phyloP scores from a whole-genome alignment of 345 rosid species.

The Dimocarpus longan region DNA sequence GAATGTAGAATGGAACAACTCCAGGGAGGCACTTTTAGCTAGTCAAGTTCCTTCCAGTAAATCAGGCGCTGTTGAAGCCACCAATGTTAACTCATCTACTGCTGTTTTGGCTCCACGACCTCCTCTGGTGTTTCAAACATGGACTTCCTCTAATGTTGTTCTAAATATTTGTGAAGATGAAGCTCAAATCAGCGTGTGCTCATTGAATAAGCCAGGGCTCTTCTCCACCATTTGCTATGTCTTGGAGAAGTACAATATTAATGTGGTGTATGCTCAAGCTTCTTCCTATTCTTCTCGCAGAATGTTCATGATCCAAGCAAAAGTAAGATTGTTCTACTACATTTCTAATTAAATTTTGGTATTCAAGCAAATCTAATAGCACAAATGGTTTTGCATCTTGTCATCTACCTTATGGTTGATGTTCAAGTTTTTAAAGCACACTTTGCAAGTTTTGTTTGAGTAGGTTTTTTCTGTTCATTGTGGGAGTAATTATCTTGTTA shows the following conservation, averaged over 20 bases:
- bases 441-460: too few species aligned
- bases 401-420: too few species aligned
- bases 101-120: background rate
- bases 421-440: too few species aligned
- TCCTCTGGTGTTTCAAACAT: constrained; percentile 53
- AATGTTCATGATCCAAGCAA: constrained; percentile 63
- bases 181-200: constrained; percentile 62
- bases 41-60: constrained; percentile 40
- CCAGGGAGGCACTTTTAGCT: constrained; percentile 56
- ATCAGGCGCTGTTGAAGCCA: too few species aligned
- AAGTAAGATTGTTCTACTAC: constrained; percentile 33
- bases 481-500: too few species aligned
- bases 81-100: background rate
- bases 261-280: constrained; percentile 53
- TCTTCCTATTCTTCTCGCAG: constrained; percentile 40
- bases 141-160: constrained; percentile 62
- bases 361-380: too few species aligned
- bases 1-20: constrained; percentile 29
- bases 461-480: too few species aligned
- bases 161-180: constrained; percentile 60
- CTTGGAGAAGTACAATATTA: constrained; percentile 61
- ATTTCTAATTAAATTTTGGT: too few species aligned
- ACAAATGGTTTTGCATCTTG: too few species aligned
- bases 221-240: constrained; percentile 54
- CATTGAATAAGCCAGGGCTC: constrained; percentile 45